phyloP scores from a whole-genome alignment of 768 basidiomycete genomes.

The Tricholoma furcatifolium region DNA sequence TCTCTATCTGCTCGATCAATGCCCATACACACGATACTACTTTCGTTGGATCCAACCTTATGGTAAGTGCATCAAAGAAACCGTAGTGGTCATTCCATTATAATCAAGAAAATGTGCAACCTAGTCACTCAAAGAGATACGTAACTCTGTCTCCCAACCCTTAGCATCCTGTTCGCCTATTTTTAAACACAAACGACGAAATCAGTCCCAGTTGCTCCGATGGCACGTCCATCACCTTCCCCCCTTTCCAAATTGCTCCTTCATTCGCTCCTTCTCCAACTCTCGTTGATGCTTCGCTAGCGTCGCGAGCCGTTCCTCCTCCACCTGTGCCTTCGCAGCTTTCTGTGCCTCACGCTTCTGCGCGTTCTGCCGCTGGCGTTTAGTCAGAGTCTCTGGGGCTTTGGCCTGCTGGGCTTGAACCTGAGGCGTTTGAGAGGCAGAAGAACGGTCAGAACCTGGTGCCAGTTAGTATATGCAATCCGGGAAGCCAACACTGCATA shows the following conservation, averaged over 20 bases:
- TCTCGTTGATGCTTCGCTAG: slow-evolving; percentile 62
- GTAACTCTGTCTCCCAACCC: no score
- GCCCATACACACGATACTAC: no score
- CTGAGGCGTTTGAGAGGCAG: slow-evolving; percentile 5
- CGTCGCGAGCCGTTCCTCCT: slow-evolving; percentile 40
- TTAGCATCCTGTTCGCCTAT: no score
- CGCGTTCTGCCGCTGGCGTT: slow-evolving; percentile 70
- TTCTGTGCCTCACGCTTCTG: slow-evolving; percentile 55
- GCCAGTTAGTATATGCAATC: not conserved
- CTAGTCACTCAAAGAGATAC: no score
- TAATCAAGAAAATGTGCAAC: no score
- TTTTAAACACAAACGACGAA: no score
- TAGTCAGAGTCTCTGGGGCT: slow-evolving; percentile 50
- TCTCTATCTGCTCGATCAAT: no score
- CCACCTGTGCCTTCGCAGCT: slow-evolving; percentile 54
- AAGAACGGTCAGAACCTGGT: slow-evolving; percentile 14
- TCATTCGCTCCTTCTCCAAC: slow-evolving; percentile 52
- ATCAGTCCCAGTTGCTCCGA: no score
- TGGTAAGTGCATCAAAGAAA: not conserved
- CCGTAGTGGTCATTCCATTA: no score
- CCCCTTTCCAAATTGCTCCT: slow-evolving; percentile 35
- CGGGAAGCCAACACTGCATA: not conserved
- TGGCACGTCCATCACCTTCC: slow-evolving; percentile 8
- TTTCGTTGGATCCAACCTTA: not conserved
- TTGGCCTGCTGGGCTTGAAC: slow-evolving; percentile 16